phyloP scores from a whole-genome alignment of 1,139 yeast genomes.

The Blastobotrys illinoisensis region DNA sequence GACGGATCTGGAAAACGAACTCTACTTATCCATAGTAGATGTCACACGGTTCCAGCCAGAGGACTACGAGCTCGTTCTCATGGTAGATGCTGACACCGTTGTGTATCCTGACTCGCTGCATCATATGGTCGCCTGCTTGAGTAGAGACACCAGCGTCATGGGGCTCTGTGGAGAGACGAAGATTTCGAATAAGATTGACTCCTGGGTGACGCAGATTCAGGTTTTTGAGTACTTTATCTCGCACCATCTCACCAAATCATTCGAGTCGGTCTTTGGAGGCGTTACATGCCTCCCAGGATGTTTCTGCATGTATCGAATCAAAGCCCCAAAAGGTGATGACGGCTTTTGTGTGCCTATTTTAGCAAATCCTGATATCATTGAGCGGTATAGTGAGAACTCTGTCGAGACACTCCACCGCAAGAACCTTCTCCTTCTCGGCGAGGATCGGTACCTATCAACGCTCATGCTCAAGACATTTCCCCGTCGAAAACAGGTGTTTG shows the following conservation, averaged over 20 bases:
- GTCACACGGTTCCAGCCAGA: conserved; percentile 87
- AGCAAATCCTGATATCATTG: conserved; percentile 95
- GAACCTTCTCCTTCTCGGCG: conserved; percentile 84
- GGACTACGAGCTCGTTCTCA: conserved; percentile 74
- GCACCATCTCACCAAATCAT: conserved; percentile 94
- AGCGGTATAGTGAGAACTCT: conserved; percentile 85
- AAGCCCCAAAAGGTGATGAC: conserved; percentile 83
- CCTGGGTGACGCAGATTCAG: conserved; percentile 94
- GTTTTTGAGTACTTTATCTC: conserved; percentile 95
- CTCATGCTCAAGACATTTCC: conserved; percentile 93
- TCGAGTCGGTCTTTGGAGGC: conserved; percentile 93
- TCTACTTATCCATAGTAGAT: conserved; percentile 74
- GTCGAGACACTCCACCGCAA: conserved; percentile 84
- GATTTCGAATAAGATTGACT: conserved; percentile 75
- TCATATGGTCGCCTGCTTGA: conserved; percentile 92
- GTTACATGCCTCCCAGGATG: conserved; percentile 98
- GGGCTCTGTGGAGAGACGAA: conserved; percentile 98
- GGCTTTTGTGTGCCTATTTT: conserved; percentile 97
- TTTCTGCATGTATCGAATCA: conserved; percentile 91
- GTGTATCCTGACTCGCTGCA: conserved; percentile 86
- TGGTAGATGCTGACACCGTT: conserved; percentile 97
- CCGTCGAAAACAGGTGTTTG: conserved; percentile 83
- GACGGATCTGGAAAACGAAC: conserved; percentile 87
- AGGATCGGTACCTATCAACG: conserved; percentile 84
- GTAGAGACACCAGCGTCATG: conserved; percentile 83